Evolutionary conservation across 2,329 filamentous ascomycete genomes (phyloP).

Genomic region (Simplicillium aogashimaense): DNA sequence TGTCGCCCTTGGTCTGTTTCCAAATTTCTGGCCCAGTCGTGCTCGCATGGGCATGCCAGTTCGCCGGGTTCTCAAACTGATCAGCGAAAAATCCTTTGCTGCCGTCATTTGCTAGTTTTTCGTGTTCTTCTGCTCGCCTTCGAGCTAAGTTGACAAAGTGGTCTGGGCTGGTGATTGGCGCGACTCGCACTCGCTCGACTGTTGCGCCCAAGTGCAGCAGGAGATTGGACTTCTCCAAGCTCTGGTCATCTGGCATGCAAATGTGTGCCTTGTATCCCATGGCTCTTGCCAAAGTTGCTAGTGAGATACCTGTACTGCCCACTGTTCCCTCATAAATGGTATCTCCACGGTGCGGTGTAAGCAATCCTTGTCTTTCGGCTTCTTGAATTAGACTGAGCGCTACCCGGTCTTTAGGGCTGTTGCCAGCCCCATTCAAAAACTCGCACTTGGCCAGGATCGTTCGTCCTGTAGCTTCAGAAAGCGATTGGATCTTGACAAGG

Average conservation of each 20-base stretch:
- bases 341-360: constrained; percentile 75
- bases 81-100: constrained; percentile 89
- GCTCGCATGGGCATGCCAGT: constrained; percentile 74
- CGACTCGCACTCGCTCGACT: constrained; percentile 85
- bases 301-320: constrained; percentile 89
- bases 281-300: constrained; percentile 80
- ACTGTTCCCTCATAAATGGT: constrained; percentile 97
- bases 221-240: constrained; percentile 78
- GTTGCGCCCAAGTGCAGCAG: constrained; percentile 80
- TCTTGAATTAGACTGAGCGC: constrained; percentile 79
- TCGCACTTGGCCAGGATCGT: constrained; percentile 90
- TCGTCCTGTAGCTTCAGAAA: constrained; percentile 80
- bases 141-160: constrained; percentile 94
- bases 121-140: constrained; percentile 66
- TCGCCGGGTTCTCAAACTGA: constrained; percentile 88
- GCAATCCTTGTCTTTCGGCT: constrained; percentile 67
- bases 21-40: constrained; percentile 87
- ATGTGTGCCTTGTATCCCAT: constrained; percentile 89
- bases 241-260: constrained; percentile 93
- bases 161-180: constrained; percentile 82
- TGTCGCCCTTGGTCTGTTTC: constrained; percentile 58
- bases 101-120: constrained; percentile 38
- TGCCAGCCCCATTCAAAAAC: constrained; percentile 90
- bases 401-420: constrained; percentile 90
- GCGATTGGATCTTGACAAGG: constrained; percentile 72